Evolutionary conservation across 2,329 filamentous ascomycete genomes (phyloP), one percentile per base, ranked within the genome.

Genomic region (Gliomastix tumulicola): DNA sequence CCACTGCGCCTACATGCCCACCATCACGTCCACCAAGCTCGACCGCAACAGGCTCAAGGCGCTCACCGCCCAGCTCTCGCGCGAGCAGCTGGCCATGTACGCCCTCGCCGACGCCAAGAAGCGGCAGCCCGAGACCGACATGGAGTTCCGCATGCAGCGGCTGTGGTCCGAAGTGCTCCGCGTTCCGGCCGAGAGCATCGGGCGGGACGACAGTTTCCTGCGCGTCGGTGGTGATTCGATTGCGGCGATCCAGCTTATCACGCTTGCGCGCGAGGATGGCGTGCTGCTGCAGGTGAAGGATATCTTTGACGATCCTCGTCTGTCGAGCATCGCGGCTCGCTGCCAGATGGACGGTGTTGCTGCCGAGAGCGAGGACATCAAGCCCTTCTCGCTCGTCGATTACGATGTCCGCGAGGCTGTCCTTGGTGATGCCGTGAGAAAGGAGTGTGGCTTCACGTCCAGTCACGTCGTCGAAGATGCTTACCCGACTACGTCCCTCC

Each of bases 141-240:
- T 54, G 49, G 60, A 62, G 41, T 48, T 47, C 34, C 49, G 50
- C 2, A 41, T 59, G 8, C 49, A 56, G 7, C 41, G 45, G 17
- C 36, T 53, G 15, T 62, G 58, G 58, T 30, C 38, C 20, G 46
- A 51, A 20, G 36, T 58, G 5, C 48, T 61, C 21, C 27, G 30
- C 15, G 10, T 31, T 16, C 18, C 21, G 30, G 30, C 28, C 21
- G 31, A 33, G 12, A 25, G 12, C 19, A 41, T 45, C 16, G 36
- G 41, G 11, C 32, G 30, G 7, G 30, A 43, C 21, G 39, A 40
- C 18, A 32, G 28, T 34, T 46, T 46, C 28, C 30, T 46, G 25
- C 35, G 35, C 12, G 32, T 46, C 8, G 44, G 44, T 15, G 44
- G 44, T 21, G 44, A 46, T 23, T 46, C 44, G 3, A 46, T 46